These are phyloP conservation scores for Neoarthrinium moseri DNA, from an alignment of 2,329 filamentous ascomycete species.

Conservation along the genomic window DNA sequence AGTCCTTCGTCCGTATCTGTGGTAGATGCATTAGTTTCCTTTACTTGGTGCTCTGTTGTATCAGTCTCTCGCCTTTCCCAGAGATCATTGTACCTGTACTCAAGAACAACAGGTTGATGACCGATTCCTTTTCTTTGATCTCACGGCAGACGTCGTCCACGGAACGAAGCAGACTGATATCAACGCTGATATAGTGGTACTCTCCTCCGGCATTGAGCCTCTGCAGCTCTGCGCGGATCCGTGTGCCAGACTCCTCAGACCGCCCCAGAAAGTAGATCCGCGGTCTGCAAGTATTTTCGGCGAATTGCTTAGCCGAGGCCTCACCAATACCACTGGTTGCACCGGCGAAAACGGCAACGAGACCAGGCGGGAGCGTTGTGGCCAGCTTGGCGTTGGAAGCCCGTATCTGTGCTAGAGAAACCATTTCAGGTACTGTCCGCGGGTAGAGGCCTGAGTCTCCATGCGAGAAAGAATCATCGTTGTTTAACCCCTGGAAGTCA, in stretches of 20 bases:
- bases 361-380: constrained; percentile 19
- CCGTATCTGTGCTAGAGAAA: constrained; percentile 22
- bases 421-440: too few species aligned
- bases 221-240: constrained; percentile 39
- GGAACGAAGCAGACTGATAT: constrained; percentile 48
- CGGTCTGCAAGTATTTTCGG: constrained; percentile 36
- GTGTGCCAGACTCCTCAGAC: constrained; percentile 31
- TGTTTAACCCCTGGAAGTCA: too few species aligned
- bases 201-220: constrained; percentile 39
- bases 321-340: constrained; percentile 56
- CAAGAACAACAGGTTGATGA: constrained; percentile 46
- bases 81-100: constrained; percentile 14
- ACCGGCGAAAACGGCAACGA: constrained; percentile 51
- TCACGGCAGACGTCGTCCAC: constrained; percentile 47
- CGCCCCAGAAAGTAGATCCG: constrained; percentile 51
- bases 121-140: constrained; percentile 40
- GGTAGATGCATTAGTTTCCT: not conserved
- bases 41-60: not conserved
- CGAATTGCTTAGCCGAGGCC: constrained; percentile 44
- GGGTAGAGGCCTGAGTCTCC: too few species aligned
- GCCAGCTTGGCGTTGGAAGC: constrained; percentile 36
- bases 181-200: constrained; percentile 47
- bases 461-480: too few species aligned
- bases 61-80: constrained; percentile 17
- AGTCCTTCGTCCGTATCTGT: constrained; percentile 58